These are phyloP conservation scores for Citrus unshiu DNA, from an alignment of 345 rosid species.

Conservation along the genomic window DNA sequence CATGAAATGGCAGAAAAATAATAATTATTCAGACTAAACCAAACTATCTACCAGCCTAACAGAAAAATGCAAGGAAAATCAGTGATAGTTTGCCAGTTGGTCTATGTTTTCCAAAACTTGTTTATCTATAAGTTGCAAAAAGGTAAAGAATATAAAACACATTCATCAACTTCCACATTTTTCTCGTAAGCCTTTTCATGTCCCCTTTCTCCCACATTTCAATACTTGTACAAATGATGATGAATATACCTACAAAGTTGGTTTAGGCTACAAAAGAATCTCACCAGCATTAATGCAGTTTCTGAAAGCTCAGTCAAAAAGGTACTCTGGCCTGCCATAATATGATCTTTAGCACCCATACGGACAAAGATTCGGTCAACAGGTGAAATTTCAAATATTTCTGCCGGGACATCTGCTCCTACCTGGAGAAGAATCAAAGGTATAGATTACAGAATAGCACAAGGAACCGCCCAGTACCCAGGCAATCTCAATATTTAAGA, in stretches of 20 bases:
- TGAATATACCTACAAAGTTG: background rate
- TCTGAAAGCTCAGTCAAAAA: conserved; percentile 96
- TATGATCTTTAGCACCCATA: conserved; percentile 98
- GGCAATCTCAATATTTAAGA: conserved; percentile 3
- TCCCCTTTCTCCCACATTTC: background rate
- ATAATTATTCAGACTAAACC: background rate
- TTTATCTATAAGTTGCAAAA: background rate
- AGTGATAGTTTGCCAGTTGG: background rate
- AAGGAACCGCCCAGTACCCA: background rate
- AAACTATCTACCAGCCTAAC: background rate
- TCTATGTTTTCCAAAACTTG: background rate
- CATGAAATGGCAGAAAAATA: background rate
- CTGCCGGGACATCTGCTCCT: conserved; percentile 96
- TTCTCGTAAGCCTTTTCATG: background rate
- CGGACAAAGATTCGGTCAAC: conserved; percentile 87
- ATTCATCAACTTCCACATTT: background rate
- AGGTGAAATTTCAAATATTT: conserved; percentile 75
- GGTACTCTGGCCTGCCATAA: conserved; percentile 93
- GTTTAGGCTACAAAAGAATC: conserved; percentile 10
- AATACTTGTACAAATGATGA: background rate
- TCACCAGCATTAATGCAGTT: conserved; percentile 93
- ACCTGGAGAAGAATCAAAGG: conserved; percentile 40
- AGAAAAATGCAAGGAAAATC: background rate
- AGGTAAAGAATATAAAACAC: background rate
- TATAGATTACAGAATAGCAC: conserved; percentile 1